A percentile compares a stretch with the other conserved stretches of the same genome.
Conservation (phyloP, 1,139 yeast species). For the Pneumocystis canis region DNA sequence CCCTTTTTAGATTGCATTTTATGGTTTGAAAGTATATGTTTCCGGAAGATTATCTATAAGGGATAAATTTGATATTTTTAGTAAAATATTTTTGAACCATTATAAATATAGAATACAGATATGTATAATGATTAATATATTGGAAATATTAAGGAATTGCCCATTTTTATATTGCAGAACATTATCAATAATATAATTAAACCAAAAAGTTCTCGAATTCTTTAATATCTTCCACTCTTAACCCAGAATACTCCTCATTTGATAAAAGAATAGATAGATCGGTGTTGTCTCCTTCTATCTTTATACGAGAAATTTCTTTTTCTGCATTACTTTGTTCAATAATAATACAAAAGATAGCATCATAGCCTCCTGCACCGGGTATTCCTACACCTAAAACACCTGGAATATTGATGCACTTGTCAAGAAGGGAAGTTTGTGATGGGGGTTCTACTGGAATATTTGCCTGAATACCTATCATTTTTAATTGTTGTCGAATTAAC, state of each 20-base stretch:
- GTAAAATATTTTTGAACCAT: not conserved
- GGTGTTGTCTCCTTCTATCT: not conserved
- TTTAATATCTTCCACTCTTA: constrained; percentile 11
- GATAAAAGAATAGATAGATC: not conserved
- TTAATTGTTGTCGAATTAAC: constrained; percentile 41
- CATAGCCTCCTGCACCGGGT: constrained; percentile 97
- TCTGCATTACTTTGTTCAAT: constrained; percentile 25
- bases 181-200: not conserved
- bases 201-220: not conserved
- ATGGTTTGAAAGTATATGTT: not conserved
- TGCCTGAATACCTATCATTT: constrained; percentile 44
- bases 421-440: constrained; percentile 57
- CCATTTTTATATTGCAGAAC: not conserved
- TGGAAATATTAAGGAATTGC: not conserved
- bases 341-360: constrained; percentile 68
- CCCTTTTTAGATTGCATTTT: too few relatives aligned
- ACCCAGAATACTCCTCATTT: constrained; percentile 2
- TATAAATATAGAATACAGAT: not conserved
- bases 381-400: constrained; percentile 92
- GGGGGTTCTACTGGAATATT: constrained; percentile 84
- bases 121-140: not conserved
- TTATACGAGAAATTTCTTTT: not conserved
- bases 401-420: constrained; percentile 38
- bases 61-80: not conserved
- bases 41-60: not conserved